phyloP scores from a whole-genome alignment of 805 yeast genomes.

The Yamadazyma phyllophila region DNA sequence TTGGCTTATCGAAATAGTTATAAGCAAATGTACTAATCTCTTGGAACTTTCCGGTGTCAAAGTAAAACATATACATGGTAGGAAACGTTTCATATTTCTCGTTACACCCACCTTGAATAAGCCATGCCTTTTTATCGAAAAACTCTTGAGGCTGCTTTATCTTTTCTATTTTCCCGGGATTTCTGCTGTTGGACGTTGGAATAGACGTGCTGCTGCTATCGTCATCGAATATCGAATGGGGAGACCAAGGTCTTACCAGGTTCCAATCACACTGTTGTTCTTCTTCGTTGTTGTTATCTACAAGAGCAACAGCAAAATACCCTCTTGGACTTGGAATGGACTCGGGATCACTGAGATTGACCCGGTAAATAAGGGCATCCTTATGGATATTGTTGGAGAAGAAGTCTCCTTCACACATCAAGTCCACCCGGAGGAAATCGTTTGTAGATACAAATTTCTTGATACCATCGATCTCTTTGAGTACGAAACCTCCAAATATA shows the following conservation, averaged over 20 bases:
- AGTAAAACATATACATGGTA: constrained; percentile 33
- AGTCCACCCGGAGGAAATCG: constrained; percentile 35
- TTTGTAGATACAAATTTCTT: constrained; percentile 28
- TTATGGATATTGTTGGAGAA: constrained; percentile 10
- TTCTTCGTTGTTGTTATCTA: constrained; percentile 19
- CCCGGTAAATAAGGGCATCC: constrained; percentile 18
- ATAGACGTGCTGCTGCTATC: constrained; percentile 13
- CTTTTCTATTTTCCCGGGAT: background rate
- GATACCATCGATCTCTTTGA: background rate
- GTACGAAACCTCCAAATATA: constrained; percentile 40
- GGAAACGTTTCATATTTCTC: constrained; percentile 27
- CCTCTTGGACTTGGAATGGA: constrained; percentile 40
- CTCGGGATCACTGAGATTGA: constrained; percentile 5
- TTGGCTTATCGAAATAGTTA: constrained; percentile 30
- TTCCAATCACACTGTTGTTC: constrained; percentile 22
- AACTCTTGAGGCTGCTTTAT: constrained; percentile 16
- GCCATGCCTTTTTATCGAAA: constrained; percentile 27
- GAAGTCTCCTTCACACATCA: constrained; percentile 19
- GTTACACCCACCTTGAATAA: constrained; percentile 43
- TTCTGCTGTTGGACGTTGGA: constrained; percentile 13
- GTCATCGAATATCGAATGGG: constrained; percentile 11
- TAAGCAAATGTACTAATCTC: constrained; percentile 30
- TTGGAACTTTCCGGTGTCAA: constrained; percentile 35
- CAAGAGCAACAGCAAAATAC: constrained; percentile 33
- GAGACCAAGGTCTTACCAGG: constrained; percentile 11